A percentile compares a stretch with the other conserved stretches of the same genome.
phyloP scores from a whole-genome alignment of 805 yeast species.

The Zygosaccharomyces bailii region DNA sequence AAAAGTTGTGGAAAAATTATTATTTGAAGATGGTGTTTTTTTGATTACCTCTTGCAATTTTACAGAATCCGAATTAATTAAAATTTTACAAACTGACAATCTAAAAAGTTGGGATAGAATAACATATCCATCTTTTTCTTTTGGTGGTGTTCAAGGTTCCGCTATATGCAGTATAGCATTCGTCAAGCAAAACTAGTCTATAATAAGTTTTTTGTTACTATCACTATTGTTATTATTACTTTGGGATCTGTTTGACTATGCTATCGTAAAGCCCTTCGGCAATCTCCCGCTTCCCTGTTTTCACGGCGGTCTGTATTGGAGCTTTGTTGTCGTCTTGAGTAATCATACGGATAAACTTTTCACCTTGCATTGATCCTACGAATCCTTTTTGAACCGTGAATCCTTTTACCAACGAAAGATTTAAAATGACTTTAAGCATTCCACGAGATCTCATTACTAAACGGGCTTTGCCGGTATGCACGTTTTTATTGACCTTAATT shows the following conservation, averaged over 20 bases:
- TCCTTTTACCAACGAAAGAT: conserved; percentile 60
- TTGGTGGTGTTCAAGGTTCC: conserved; percentile 87
- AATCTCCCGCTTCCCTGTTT: conserved; percentile 58
- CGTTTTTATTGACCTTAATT: conserved; percentile 65
- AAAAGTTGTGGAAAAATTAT: conserved; percentile 49
- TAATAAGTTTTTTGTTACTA: conserved; percentile 10
- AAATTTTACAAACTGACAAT: conserved; percentile 45
- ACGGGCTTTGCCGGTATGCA: conserved; percentile 48
- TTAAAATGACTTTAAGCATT: conserved; percentile 74
- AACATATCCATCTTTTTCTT: conserved; percentile 75
- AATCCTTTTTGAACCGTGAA: conserved; percentile 73
- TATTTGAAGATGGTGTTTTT: conserved; percentile 55
- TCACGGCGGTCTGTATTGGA: conserved; percentile 82
- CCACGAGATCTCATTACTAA: conserved; percentile 91
- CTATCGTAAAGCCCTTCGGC: conserved; percentile 55
- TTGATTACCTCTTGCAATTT: conserved; percentile 92
- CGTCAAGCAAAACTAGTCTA: conserved; percentile 35
- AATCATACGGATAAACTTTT: conserved; percentile 75
- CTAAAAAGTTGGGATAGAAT: conserved; percentile 63
- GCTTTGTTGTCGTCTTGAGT: conserved; percentile 58
- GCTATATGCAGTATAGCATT: conserved; percentile 88
- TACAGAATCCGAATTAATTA: conserved; percentile 70
- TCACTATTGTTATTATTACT: conserved; percentile 10
- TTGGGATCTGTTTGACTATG: conserved; percentile 20
- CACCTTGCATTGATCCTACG: conserved; percentile 79